phyloP scores from a whole-genome alignment of 1,139 yeast species.

The Waltiozyma solani region DNA sequence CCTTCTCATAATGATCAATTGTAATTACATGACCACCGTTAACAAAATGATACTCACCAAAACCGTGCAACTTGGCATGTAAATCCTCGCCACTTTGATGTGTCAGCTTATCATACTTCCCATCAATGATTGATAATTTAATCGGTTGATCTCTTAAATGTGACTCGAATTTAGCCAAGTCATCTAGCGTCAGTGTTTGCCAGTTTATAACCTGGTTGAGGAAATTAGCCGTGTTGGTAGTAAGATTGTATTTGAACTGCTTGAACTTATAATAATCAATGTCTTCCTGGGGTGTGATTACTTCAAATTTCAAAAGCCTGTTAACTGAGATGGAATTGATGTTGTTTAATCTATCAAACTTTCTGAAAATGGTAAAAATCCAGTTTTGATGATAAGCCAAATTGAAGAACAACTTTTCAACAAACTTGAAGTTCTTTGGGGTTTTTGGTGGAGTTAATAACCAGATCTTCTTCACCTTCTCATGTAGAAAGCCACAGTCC shows the following conservation, averaged over 20 bases:
- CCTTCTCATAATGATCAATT: background rate
- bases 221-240: conserved; percentile 14
- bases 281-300: conserved; percentile 3
- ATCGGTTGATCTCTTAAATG: background rate
- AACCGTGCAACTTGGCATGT: too few species aligned
- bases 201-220: conserved; percentile 13
- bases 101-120: background rate
- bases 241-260: conserved; percentile 21
- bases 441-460: conserved; percentile 42
- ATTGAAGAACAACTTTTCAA: conserved; percentile 5
- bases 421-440: conserved; percentile 1
- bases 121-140: background rate
- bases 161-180: background rate
- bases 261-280: conserved; percentile 13
- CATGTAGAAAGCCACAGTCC: background rate
- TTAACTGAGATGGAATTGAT: conserved; percentile 37
- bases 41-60: background rate
- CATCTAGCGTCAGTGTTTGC: conserved; percentile 11
- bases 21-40: background rate
- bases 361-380: conserved; percentile 37
- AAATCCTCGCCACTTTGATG: background rate
- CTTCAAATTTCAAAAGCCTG: conserved; percentile 9
- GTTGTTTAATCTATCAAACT: conserved; percentile 46
- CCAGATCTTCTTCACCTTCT: conserved; percentile 35
- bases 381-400: conserved; percentile 27